Base-by-base conservation (phyloP, 179 eudicot species). In the Patellifolia procumbens region DNA sequence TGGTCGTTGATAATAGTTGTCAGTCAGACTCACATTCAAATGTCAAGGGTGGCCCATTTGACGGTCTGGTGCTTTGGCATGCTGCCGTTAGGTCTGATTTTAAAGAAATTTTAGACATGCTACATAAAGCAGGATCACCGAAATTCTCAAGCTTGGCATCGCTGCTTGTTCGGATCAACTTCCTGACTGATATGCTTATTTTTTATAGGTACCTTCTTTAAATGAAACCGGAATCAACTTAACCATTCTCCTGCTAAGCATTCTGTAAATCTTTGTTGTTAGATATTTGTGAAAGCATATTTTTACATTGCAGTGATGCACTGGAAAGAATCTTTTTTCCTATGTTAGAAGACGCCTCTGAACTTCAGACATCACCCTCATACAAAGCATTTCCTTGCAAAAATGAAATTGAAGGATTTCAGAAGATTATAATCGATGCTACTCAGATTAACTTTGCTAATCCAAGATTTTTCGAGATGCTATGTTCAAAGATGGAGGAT, bases 41-140 rank as follows among this genome's bases (percentile, higher is more conserved):
- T 65, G 53, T 75, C 42, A 68, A 72, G 81, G 82, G 75, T 51
- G 63, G 63, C 72, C 91, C 89, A 67, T 63, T 88, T 71, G 82
- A 85, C 69, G 86, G 90, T 79, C 81, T 93, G 77, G 34, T 72
- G 75, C 78, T 88, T 64, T 94, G 94, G 97, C 94, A 94, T 80
- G 64, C 74, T 81, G 90, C 93, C 60, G 80, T 91, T 56, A 82
- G 81, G 79, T 84, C 86, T 74, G 92, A 88, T 67, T 69, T 91
- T n/a, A 74, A 86, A 64, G 87, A 82, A 49, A 84, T 85, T 76
- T 42, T 91, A 72, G 85, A 84, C 61, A 89, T 87, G 76, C 84
- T 94, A 52, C 53, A 76, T 82, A 86, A 72, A 73, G 79, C 87
- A 65, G 83, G 82, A 61, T 85, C 86, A 78, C 76, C 73, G 60